Evolutionary conservation across 768 basidiomycete species (phyloP), one percentile per base, ranked within the genome.

Genomic region (Baorangia bicolor): DNA sequence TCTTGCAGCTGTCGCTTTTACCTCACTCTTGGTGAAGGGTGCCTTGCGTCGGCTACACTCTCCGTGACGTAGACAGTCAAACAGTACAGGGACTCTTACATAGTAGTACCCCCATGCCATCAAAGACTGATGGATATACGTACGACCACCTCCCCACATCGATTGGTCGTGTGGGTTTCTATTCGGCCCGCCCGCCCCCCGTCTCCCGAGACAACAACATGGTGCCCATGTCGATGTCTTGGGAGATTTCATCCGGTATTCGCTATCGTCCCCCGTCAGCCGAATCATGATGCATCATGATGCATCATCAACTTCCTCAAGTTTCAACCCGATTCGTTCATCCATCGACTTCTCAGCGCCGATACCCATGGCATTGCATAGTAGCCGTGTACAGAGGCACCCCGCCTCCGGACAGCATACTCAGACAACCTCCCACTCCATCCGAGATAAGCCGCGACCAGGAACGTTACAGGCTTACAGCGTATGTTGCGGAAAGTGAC

Each of bases 1-100:
- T 39, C 37, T 31, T 31, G 28, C 27, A 50, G 28, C 41, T 7
- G 35, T 50, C 37, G 33, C n/a, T 33, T 47, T 60, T 60, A 60
- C 58, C 47, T 60, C 59, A 60, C 41, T 6, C 44, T 20, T 9
- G 38, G 12, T 20, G 11, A 11, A 12, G 28, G 35, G 25, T 20
- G 18, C 25, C 40, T 34, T 49, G 23, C 20, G 20, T 28, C 27
- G 40, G 31, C 34, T 51, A 18, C 13, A 23, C 14, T 4, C 27
- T 21, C 12, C 4, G 31, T 44, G 48, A 58, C 48, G 23, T 39
- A 18, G 31, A n/a, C 34, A 13, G 23, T 23, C 9, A 30, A 30
- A 13, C 28, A 30, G 27, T 5, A 9, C 28, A 13, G 2, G 13
- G 18, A 20, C 10, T 14, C 18, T 20, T 21, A 44, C 40, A 44